Conservation (phyloP, 139 green algal species). For the Closterium sp. region DNA sequence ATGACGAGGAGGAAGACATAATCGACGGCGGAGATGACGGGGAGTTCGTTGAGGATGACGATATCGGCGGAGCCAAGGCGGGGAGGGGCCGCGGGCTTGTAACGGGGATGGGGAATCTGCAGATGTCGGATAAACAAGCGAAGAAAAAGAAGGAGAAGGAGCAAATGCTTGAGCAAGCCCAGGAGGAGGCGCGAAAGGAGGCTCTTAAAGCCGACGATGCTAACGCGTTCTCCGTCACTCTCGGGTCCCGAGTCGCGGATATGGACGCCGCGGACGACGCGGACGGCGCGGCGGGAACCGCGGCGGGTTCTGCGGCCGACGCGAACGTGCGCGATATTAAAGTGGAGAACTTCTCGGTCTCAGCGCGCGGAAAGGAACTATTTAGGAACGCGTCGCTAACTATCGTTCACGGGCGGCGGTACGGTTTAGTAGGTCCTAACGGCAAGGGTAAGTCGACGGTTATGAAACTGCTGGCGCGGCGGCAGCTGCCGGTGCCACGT, state of each 20-base stretch:
- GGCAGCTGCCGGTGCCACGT: constrained; percentile 87
- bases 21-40: constrained; percentile 61
- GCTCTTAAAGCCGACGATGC: constrained; percentile 87
- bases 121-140: constrained; percentile 36
- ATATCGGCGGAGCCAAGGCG: not conserved
- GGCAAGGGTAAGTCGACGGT: constrained; percentile 97
- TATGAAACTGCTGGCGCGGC: constrained; percentile 85
- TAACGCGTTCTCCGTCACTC: constrained; percentile 95
- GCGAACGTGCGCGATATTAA: constrained; percentile 85
- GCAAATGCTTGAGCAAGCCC: constrained; percentile 31
- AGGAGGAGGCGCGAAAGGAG: constrained; percentile 69
- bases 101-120: constrained; percentile 22
- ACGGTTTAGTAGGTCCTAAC: constrained; percentile 84
- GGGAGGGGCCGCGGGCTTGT: not conserved
- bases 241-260: constrained; percentile 57
- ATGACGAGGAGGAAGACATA: constrained; percentile 64
- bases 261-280: constrained; percentile 59
- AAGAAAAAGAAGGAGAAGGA: constrained; percentile 60
- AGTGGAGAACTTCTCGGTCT: constrained; percentile 92
- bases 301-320: constrained; percentile 65
- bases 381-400: constrained; percentile 88
- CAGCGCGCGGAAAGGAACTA: constrained; percentile 95
- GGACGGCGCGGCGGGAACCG: constrained; percentile 69
- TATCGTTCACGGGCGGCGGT: constrained; percentile 79
- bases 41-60: constrained; percentile 57